Base-by-base conservation (phyloP, 768 basidiomycete genomes). In the Tylopilus sp. region DNA sequence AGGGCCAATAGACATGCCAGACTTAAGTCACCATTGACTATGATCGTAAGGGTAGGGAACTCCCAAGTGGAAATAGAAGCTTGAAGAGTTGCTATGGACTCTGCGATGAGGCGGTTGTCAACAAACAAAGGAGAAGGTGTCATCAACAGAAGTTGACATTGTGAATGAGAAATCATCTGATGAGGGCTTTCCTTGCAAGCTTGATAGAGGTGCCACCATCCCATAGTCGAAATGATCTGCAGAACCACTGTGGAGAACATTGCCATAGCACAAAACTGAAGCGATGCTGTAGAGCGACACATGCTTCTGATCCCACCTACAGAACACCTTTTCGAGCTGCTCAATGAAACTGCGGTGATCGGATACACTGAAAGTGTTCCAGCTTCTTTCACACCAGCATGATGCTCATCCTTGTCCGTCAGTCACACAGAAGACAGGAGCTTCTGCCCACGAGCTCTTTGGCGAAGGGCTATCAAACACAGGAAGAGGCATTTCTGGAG, bases 331-430 rank as follows among this genome's bases (percentile, higher is more conserved):
- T 72, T 91, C 89, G 22, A 91, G 71, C 68, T 92, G 84, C 66
- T 90, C 87, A 4, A 92, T 85, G 62, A 92, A 92, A 68, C 89
- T 91, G 13, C 68, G 74, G 11, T 87, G 72, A 62, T 89, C 83
- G 1, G 83, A 84, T 1, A 62, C 87, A 30, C 86, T 85, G 81
- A 83, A 13, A 74, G 71, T 33, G 64, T 49, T 3, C 56, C 74
- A 22, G 68, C 69, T 19, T 75, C 78, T 25, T 78, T 77, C 4
- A 72, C 53, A 34, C 78, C 72, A 1, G 62, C 71, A 19, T 71
- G 72, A 31, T 76, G 66, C 1, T 66, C 73, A 14, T 76, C 71
- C 9, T 78, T 78, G 24, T 80, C 78, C 41, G 78, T 65, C 31
- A 83, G 73, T 63, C 6, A 77, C 73, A 26, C 71, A 71, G 71